Percentiles rank a stretch among this genome's conserved stretches.
Conservation (phyloP, 352 stramenopile genomes). For the Globisporangium camurandrum region DNA sequence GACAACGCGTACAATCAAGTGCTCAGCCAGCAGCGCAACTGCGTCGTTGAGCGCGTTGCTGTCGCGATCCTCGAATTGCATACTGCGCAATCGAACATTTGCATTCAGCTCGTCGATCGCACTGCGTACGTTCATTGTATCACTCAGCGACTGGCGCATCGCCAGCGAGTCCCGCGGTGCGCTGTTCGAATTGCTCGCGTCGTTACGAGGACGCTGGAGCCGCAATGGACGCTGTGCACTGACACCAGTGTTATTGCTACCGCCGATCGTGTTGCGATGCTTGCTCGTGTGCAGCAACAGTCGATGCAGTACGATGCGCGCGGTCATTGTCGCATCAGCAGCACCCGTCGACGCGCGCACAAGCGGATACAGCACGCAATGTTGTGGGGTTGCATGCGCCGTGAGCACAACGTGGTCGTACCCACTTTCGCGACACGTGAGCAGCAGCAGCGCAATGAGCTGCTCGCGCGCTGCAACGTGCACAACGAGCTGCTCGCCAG, state of each 20-base stretch:
- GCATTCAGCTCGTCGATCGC: constrained; percentile 57
- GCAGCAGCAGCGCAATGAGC: constrained; percentile 53
- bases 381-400: constrained; percentile 33
- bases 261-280: too few relatives aligned
- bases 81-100: constrained; percentile 34
- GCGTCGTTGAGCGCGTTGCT: constrained; percentile 31
- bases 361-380: constrained; percentile 57
- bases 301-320: constrained; percentile 48
- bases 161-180: constrained; percentile 1
- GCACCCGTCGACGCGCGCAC: constrained; percentile 20
- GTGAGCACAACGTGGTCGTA: constrained; percentile 43
- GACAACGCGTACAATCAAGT: constrained; percentile 29
- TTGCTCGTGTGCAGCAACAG: constrained; percentile 32
- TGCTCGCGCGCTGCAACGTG: constrained; percentile 50
- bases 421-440: constrained; percentile 50
- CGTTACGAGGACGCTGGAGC: not conserved
- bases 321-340: constrained; percentile 24
- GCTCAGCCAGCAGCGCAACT: constrained; percentile 40
- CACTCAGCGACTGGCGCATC: constrained; percentile 28
- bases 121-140: constrained; percentile 29
- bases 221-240: too few relatives aligned
- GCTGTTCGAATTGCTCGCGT: not conserved
- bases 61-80: too few relatives aligned
- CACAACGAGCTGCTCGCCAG: constrained; percentile 46
- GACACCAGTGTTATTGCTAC: too few relatives aligned